Evolutionary conservation across 441 rosid genomes (phyloP).

Genomic region (Arabidopsis lyrata): DNA sequence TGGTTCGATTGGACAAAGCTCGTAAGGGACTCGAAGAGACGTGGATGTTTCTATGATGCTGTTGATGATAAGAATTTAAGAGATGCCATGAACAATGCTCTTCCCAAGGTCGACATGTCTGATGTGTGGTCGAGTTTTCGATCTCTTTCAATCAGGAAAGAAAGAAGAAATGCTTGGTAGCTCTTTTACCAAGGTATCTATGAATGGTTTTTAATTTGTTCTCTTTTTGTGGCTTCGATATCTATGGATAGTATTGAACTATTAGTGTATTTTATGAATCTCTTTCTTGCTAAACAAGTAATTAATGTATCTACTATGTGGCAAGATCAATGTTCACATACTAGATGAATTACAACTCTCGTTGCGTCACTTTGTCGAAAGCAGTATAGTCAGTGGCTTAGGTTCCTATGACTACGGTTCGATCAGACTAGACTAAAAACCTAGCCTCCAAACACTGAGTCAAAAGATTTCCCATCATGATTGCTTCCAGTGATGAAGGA

Average conservation of each 20-base stretch:
- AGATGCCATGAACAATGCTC: constrained; percentile 26
- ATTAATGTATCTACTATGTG: background rate
- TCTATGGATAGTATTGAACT: background rate
- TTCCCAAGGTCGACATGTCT: background rate
- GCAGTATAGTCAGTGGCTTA: background rate
- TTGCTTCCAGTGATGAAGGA: background rate
- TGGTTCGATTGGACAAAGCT: constrained; percentile 30
- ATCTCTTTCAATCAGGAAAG: background rate
- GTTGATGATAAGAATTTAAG: constrained; percentile 3
- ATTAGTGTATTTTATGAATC: background rate
- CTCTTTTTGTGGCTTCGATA: background rate
- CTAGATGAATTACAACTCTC: background rate
- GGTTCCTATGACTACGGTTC: background rate
- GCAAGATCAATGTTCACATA: background rate
- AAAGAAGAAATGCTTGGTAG: background rate
- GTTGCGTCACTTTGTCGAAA: background rate
- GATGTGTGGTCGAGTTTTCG: constrained; percentile 7
- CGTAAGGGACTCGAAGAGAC: constrained; percentile 4
- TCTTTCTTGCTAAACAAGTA: background rate
- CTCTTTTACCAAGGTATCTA: background rate
- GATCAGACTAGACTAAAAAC: background rate
- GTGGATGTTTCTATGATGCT: constrained; percentile 23
- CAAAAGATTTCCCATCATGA: background rate
- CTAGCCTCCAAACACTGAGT: background rate
- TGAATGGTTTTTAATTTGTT: background rate